Evolutionary conservation across 2,329 filamentous ascomycete species (phyloP).

Genomic region (Daldinia sp.): DNA sequence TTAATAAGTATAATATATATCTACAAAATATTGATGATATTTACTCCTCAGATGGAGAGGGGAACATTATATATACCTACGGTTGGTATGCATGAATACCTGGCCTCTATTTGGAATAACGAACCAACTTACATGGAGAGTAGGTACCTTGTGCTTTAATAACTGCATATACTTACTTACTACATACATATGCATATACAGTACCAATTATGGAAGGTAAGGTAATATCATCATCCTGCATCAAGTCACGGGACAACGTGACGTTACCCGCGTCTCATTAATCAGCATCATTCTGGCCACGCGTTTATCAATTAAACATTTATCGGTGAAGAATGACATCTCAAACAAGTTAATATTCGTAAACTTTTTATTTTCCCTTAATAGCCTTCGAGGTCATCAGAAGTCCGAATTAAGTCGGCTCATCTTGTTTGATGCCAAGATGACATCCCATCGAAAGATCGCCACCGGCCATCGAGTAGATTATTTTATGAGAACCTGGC

Average conservation of each 20-base stretch:
- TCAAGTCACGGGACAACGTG: slow-evolving; percentile 58
- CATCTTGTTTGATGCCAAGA: slow-evolving; percentile 29
- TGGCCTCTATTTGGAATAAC: background rate
- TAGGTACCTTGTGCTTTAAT: background rate
- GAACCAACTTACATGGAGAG: background rate
- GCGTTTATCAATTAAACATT: slow-evolving; percentile 18
- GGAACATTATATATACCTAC: background rate
- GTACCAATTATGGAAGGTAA: background rate
- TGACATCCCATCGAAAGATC: slow-evolving; percentile 40
- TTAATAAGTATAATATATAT: background rate
- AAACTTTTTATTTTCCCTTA: slow-evolving; percentile 4
- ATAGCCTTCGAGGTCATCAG: background rate
- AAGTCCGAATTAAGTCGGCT: background rate
- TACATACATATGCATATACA: background rate
- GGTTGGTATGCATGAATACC: background rate
- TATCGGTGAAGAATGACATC: background rate
- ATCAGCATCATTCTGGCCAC: slow-evolving; percentile 24
- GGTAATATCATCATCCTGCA: background rate
- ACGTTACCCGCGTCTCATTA: slow-evolving; percentile 42
- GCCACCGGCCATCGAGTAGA: slow-evolving; percentile 34
- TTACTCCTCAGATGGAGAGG: background rate
- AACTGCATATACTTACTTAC: background rate
- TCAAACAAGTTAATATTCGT: slow-evolving; percentile 5
- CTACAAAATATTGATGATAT: background rate
- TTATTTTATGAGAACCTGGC: slow-evolving; percentile 12